Evolutionary conservation across 495 filamentous ascomycete genomes (phyloP), one percentile per base, ranked within the genome.

Genomic region (Tricharina praecox): DNA sequence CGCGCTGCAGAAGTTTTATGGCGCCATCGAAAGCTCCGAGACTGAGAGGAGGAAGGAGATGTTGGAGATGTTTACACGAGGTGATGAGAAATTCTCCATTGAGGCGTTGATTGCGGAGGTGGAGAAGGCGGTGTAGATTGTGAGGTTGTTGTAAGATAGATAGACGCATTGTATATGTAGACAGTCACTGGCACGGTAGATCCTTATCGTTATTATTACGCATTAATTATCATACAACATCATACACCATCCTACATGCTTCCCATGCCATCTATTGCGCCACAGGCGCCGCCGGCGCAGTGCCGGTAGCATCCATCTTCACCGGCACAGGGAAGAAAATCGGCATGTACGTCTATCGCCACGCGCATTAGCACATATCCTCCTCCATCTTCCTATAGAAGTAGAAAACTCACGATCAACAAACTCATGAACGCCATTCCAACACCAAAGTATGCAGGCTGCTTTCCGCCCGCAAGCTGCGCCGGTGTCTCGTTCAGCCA

Each of bases 1-100:
- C 72, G 83, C 85, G 38, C 64, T 97, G 67, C 90, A 96, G 72
- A 79, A 84, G 64, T 97, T 96, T 63, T 97, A 96, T 61, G 85
- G 79, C 11, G 71, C 70, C 1, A 67, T 67, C 8, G 61, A 56
- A 23, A 65, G 65, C 23, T 68, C 71, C 59, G 74, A 69, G 4
- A 64, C 52, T 46, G 70, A 68, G 2, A 51, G 47, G 50, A 67
- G 68, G 25, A 75, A 69, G 61, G 59, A 53, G 33, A 37, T 96
- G 61, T 62, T 96, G 60, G 79, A 83, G 62, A 76, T 78, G 71
- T 96, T 95, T 62, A 79, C 71, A 3, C 66, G 65, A 47, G 88
- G 86, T 1, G 86, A 88, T 66, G 64, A 66, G 52, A 66, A 64
- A 45, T 96, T 95, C 62, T 83, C 71, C 56, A 71, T 96, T 24